Conservation (phyloP, 495 filamentous ascomycete genomes). For the Tuber umbilicatum region DNA sequence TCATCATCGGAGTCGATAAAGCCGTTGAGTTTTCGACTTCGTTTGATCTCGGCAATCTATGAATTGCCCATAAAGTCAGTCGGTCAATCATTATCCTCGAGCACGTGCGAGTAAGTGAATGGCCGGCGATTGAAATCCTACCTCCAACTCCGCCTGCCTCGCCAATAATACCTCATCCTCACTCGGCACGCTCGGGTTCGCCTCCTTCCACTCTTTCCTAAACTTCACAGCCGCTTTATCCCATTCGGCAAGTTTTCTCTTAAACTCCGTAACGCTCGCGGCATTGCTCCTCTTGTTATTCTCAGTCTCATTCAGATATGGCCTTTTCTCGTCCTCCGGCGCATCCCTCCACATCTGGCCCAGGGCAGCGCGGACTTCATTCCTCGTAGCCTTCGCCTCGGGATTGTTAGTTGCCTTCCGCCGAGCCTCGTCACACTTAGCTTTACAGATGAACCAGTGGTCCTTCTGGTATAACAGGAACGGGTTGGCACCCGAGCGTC, state of each 20-base stretch:
- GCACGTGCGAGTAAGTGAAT: neutral
- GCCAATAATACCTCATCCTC: conserved; percentile 40
- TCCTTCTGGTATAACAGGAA: conserved; percentile 75
- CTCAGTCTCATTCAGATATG: conserved; percentile 66
- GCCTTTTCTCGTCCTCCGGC: conserved; percentile 57
- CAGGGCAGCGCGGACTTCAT: conserved; percentile 73
- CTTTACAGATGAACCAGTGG: conserved; percentile 67
- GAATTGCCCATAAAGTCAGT: neutral
- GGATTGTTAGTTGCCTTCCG: conserved; percentile 59
- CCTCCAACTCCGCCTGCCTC: conserved; percentile 38
- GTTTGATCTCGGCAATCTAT: conserved; percentile 41
- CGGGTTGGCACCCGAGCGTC: conserved; percentile 62
- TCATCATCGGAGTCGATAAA: conserved; percentile 40
- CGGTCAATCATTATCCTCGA: conserved; percentile 6
- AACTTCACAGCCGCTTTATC: conserved; percentile 57
- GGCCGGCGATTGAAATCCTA: conserved; percentile 14
- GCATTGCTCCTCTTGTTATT: conserved; percentile 58
- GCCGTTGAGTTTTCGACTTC: conserved; percentile 40
- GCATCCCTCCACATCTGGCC: conserved; percentile 86
- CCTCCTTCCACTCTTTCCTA: conserved; percentile 57
- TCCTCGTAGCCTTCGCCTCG: conserved; percentile 57
- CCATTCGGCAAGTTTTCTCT: conserved; percentile 58
- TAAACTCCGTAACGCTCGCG: conserved; percentile 54
- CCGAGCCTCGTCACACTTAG: conserved; percentile 61
- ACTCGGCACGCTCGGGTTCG: conserved; percentile 49